Evolutionary conservation across 345 rosid species (phyloP).

Genomic region (Clarkia xantiana): DNA sequence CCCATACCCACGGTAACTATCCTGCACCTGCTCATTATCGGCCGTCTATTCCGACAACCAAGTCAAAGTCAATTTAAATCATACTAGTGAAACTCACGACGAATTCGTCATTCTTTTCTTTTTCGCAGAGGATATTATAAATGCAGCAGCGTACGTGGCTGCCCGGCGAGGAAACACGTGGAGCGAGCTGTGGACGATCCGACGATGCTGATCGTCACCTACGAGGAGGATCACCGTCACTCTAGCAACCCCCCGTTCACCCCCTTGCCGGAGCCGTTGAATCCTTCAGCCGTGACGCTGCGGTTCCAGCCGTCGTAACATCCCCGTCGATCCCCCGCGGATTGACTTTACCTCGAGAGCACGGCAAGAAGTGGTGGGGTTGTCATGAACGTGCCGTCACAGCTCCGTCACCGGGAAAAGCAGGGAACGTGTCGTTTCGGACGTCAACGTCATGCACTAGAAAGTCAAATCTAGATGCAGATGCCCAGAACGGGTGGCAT

Average conservation of each 20-base stretch:
- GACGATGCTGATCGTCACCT: conserved; percentile 7
- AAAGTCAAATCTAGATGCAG: not conserved
- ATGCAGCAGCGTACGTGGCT: conserved; percentile 8
- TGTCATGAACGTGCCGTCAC: conserved; percentile 2
- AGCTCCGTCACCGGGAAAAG: not conserved
- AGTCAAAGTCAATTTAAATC: not conserved
- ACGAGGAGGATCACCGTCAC: conserved; percentile 7
- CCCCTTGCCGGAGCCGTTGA: not conserved
- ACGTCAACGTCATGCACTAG: not conserved
- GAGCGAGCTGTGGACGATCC: conserved; percentile 5
- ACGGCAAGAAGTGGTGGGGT: not conserved
- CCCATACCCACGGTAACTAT: conserved; percentile 10
- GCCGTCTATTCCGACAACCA: not conserved
- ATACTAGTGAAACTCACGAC: not conserved
- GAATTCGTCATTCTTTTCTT: not conserved
- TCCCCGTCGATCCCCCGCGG: not conserved
- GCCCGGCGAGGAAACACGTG: conserved; percentile 9
- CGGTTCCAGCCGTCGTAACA: conserved; percentile 2
- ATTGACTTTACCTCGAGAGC: too few species aligned
- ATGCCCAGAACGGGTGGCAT: too few species aligned
- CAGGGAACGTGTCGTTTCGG: not conserved
- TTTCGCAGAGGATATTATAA: conserved; percentile 6
- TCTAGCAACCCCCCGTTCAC: not conserved
- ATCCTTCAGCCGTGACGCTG: not conserved
- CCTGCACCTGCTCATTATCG: not conserved